Conservation (phyloP, 257 asterid genomes). For the Solanum lycopersicoides region DNA sequence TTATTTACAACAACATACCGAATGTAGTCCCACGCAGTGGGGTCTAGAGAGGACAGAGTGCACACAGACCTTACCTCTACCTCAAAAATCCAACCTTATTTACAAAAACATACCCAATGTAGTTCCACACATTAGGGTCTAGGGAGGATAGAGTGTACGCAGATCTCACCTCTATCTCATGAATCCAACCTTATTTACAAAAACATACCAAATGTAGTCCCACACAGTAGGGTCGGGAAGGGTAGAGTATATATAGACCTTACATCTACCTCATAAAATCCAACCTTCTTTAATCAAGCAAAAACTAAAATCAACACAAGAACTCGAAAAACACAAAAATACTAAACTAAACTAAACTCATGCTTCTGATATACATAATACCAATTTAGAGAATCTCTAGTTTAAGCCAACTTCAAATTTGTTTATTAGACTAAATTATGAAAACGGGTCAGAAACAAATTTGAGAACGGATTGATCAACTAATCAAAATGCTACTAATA, state of each 20-base stretch:
- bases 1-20: not conserved
- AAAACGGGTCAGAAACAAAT: not conserved
- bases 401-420: not conserved
- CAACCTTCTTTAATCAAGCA: conserved; percentile 17
- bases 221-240: no score
- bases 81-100: not conserved
- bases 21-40: not conserved
- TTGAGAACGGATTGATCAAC: not conserved
- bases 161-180: no score
- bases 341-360: not conserved
- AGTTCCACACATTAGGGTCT: no score
- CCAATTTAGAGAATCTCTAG: not conserved
- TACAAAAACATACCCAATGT: no score
- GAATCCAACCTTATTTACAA: no score
- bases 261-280: no score
- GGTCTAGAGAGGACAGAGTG: accelerated
- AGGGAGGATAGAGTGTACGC: no score
- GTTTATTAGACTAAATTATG: not conserved
- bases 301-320: not conserved
- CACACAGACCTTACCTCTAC: not conserved
- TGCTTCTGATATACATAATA: not conserved
- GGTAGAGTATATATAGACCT: no score
- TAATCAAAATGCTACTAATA: not conserved
- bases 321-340: not conserved
- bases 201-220: no score